Conservation (phyloP, 805 yeast genomes). For the Kodamaea hsintzibuensis region DNA sequence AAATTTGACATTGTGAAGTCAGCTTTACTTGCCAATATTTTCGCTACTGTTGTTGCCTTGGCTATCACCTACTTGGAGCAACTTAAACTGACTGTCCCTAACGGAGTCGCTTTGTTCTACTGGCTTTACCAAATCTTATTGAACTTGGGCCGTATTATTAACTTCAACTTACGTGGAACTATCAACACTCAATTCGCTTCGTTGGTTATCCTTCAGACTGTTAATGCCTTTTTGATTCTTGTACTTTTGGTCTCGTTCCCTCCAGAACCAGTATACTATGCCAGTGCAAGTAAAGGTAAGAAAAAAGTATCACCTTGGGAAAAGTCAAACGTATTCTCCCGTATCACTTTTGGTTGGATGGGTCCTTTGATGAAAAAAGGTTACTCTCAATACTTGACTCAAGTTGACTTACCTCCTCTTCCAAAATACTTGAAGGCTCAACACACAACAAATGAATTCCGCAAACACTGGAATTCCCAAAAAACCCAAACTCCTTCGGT, state of each 20-base stretch:
- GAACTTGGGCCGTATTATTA: slow-evolving; percentile 45
- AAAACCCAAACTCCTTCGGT: slow-evolving; percentile 56
- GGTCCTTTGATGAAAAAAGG: slow-evolving; percentile 79
- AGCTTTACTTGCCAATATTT: slow-evolving; percentile 28
- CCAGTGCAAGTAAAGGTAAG: neutral
- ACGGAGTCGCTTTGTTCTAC: slow-evolving; percentile 66
- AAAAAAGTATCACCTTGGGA: slow-evolving; percentile 44
- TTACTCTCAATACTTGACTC: slow-evolving; percentile 53
- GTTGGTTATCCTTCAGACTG: slow-evolving; percentile 21
- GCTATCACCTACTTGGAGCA: slow-evolving; percentile 71
- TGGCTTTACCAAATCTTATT: slow-evolving; percentile 65
- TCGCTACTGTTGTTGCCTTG: slow-evolving; percentile 52
- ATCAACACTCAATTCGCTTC: slow-evolving; percentile 45
- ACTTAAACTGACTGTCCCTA: slow-evolving; percentile 62
- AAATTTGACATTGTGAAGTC: slow-evolving; percentile 24
- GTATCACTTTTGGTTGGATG: slow-evolving; percentile 90
- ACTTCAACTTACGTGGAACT: slow-evolving; percentile 37
- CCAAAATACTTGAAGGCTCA: slow-evolving; percentile 66
- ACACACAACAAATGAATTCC: slow-evolving; percentile 50
- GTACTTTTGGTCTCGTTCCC: slow-evolving; percentile 20
- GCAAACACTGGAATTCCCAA: slow-evolving; percentile 54
- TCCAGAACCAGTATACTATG: slow-evolving; percentile 3
- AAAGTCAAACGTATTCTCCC: slow-evolving; percentile 60
- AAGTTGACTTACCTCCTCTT: slow-evolving; percentile 74
- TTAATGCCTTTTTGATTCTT: slow-evolving; percentile 43